Percentiles rank a stretch among this genome's conserved stretches.
phyloP scores from a whole-genome alignment of 345 rosid genomes.

The Carallia brachiata region DNA sequence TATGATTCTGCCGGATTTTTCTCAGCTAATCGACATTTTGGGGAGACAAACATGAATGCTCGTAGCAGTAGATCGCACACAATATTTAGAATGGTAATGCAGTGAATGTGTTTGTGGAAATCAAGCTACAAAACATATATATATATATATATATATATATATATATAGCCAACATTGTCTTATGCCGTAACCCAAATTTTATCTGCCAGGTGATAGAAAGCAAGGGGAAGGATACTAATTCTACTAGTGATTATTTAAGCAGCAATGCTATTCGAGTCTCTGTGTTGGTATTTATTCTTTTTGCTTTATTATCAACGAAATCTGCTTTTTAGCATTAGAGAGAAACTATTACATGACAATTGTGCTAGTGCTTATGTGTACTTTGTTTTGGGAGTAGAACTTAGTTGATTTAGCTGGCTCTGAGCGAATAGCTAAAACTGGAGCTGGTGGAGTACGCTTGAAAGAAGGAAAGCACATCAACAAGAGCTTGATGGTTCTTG shows the following conservation, averaged over 20 bases:
- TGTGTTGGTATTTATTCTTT: constrained; percentile 58
- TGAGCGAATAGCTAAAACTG: constrained; percentile 88
- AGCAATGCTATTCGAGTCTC: constrained; percentile 82
- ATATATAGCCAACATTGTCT: background rate
- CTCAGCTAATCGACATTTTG: constrained; percentile 84
- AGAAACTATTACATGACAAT: background rate
- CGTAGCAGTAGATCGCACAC: constrained; percentile 98
- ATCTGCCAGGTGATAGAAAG: constrained; percentile 79
- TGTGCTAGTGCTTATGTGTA: constrained; percentile 11
- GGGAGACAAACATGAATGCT: constrained; percentile 94
- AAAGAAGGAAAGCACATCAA: constrained; percentile 92
- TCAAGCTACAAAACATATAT: background rate
- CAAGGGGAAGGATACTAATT: constrained; percentile 51
- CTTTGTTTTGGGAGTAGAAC: constrained; percentile 47
- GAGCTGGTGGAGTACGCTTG: constrained; percentile 89
- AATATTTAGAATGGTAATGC: constrained; percentile 85
- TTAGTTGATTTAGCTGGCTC: constrained; percentile 97
- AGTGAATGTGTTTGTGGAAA: constrained; percentile 1
- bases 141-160: no score
- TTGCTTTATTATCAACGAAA: background rate
- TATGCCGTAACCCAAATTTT: constrained; percentile 2
- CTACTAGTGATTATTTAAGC: constrained; percentile 35
- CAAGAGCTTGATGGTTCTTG: constrained; percentile 95
- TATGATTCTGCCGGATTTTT: constrained; percentile 4
- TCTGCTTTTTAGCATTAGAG: background rate